Base-by-base conservation (phyloP, 2,329 filamentous ascomycete species). In the Zymoseptoria pseudotritici region DNA sequence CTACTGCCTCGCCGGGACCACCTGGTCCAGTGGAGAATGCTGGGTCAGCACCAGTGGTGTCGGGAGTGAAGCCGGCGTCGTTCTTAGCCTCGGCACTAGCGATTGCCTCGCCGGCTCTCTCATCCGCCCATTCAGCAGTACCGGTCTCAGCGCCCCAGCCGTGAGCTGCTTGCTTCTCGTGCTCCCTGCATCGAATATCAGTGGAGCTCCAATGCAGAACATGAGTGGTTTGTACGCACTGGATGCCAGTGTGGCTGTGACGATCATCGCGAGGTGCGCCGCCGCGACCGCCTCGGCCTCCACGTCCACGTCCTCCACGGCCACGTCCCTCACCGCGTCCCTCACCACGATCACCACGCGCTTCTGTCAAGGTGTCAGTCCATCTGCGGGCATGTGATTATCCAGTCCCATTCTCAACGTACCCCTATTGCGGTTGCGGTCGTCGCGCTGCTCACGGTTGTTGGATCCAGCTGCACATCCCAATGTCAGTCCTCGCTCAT, bases 71-170 rank as follows among this genome's bases (percentile, higher is more conserved):
- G 51, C 66, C 68, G 31, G 64, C 57, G 26, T 66, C 70, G 61
- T 66, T 68, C 60, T 69, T 69, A 24, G 58, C 65, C 53, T 69
- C 67, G 49, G 69, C 65, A 78, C 90, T 84, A 68, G 94, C 94
- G 69, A 97, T 95, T 70, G 85, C 88, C 76, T 95, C 91, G 70
- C 89, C 94, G 69, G 88, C 91, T 78, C 90, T 85, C 83, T 97
- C 94, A 71, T 97, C 94, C 73, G 89, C 89, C 79, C 89, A 86
- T 80, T 95, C 91, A 73, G 88, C 88, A 64, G 87, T 81, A 71
- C 91, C 94, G 56, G 67, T 88, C 69, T 83, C 83, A 73, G 85
- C 87, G 71, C 93, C 94, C 91, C 93, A 97, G 70, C 90, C 89
- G 77, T 93, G 89, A 73, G 86, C 89, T 74, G 88, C 86, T 79